phyloP scores from a whole-genome alignment of 352 stramenopile genomes.

The Plasmopara muralis region DNA sequence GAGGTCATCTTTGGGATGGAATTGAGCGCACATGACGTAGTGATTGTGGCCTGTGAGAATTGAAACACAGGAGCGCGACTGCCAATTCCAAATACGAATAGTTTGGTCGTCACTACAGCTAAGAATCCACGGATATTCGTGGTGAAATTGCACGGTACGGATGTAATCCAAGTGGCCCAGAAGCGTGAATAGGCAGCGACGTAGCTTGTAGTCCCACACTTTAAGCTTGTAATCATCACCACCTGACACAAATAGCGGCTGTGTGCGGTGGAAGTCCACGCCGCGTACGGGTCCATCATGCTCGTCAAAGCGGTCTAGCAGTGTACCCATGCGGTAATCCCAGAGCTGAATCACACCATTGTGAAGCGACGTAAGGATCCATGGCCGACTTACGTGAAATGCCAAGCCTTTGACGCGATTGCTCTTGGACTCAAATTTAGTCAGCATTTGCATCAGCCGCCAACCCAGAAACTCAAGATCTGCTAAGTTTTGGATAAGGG shows the following conservation, averaged over 20 bases:
- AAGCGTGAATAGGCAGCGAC: constrained; percentile 97
- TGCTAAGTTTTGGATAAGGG: background rate
- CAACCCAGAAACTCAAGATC: background rate
- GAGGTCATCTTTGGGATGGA: constrained; percentile 99
- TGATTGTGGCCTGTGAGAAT: constrained; percentile 99
- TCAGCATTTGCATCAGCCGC: constrained; percentile 83
- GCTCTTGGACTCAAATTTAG: constrained; percentile 99
- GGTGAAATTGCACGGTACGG: constrained; percentile 99
- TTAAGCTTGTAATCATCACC: constrained; percentile 99
- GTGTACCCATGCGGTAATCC: constrained; percentile 99
- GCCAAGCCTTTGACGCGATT: constrained; percentile 98
- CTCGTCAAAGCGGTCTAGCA: constrained; percentile 99
- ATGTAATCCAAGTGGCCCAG: constrained; percentile 99
- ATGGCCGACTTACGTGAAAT: constrained; percentile 98
- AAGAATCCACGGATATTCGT: constrained; percentile 99
- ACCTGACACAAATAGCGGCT: constrained; percentile 97
- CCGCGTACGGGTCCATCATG: constrained; percentile 98
- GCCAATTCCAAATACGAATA: constrained; percentile 99
- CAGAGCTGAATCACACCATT: constrained; percentile 98
- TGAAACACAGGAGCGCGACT: constrained; percentile 97
- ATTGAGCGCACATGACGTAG: constrained; percentile 99
- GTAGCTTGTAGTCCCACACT: constrained; percentile 99
- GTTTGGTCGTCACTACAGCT: constrained; percentile 98
- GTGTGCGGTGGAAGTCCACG: constrained; percentile 97
- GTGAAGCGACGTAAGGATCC: constrained; percentile 99